Percentiles rank a stretch among this genome's conserved stretches.
Conservation (phyloP, 1,284 basidiomycete genomes). For the Tilletiaria anomala region DNA sequence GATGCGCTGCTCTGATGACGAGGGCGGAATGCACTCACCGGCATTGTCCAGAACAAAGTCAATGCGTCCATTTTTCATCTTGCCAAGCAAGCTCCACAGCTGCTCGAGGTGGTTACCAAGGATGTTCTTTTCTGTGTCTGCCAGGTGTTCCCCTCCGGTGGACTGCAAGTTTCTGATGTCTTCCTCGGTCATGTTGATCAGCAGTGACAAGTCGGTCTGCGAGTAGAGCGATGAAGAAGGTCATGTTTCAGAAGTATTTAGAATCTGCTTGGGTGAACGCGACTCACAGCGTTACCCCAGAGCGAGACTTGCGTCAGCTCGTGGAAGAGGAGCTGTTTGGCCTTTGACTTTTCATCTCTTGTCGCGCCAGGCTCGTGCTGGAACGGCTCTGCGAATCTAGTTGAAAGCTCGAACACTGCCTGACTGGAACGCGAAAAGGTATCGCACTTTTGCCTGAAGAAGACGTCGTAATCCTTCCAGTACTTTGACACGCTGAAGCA, state of each 20-base stretch:
- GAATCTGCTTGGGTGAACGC: conserved; percentile 8
- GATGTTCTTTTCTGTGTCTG: conserved; percentile 90
- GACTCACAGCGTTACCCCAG: conserved; percentile 10
- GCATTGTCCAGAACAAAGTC: conserved; percentile 56
- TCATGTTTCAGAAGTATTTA: neutral
- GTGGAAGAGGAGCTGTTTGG: conserved; percentile 77
- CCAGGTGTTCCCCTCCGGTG: conserved; percentile 84
- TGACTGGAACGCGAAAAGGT: conserved; percentile 84
- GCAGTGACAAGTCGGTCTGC: conserved; percentile 87
- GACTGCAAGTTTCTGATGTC: conserved; percentile 96
- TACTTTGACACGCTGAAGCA: conserved; percentile 85
- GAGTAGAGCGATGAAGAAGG: conserved; percentile 82
- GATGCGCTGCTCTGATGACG: no score
- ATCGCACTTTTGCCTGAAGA: conserved; percentile 56
- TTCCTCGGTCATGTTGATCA: conserved; percentile 98
- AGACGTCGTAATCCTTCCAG: conserved; percentile 56
- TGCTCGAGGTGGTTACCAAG: conserved; percentile 66
- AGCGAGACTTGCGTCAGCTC: conserved; percentile 62
- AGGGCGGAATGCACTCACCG: no score
- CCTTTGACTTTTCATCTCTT: conserved; percentile 52
- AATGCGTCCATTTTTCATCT: conserved; percentile 45
- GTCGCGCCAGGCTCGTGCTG: conserved; percentile 48
- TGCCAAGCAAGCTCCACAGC: conserved; percentile 64
- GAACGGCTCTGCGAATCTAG: conserved; percentile 77
- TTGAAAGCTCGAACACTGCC: conserved; percentile 88